Conservation (phyloP, 2,329 filamentous ascomycete genomes). For the Fusarium illudens region DNA sequence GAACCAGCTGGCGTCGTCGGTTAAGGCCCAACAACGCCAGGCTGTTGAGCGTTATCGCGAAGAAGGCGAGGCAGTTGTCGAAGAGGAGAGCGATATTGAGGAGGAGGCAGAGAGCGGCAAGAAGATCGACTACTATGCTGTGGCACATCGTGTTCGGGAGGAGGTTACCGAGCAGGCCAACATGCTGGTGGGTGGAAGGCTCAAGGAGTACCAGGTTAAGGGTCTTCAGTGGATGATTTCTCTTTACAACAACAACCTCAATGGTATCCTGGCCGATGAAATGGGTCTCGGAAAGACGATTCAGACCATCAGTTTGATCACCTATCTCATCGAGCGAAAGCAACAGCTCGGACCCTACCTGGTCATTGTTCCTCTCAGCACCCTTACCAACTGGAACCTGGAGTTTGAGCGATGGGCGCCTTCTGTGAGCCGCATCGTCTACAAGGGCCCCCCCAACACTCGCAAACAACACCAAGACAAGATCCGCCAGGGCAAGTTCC, state of each 20-base stretch:
- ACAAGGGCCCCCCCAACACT: constrained; percentile 91
- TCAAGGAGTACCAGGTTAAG: constrained; percentile 99
- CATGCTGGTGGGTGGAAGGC: constrained; percentile 87
- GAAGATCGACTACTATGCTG: constrained; percentile 98
- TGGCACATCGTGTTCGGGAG: constrained; percentile 95
- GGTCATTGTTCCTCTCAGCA: constrained; percentile 96
- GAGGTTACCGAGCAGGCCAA: constrained; percentile 83
- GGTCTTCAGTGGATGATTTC: constrained; percentile 99
- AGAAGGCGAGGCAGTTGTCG: constrained; percentile 59
- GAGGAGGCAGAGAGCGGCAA: constrained; percentile 74
- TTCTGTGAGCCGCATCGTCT: constrained; percentile 84
- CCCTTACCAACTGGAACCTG: constrained; percentile 96
- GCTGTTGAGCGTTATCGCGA: constrained; percentile 81
- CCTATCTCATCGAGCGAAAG: constrained; percentile 96
- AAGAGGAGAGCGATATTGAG: constrained; percentile 72
- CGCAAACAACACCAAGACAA: constrained; percentile 92
- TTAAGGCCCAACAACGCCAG: constrained; percentile 91
- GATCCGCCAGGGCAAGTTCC: constrained; percentile 94
- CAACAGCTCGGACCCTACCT: constrained; percentile 90
- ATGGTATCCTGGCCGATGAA: constrained; percentile 97
- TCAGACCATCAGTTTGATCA: constrained; percentile 97
- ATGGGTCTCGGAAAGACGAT: constrained; percentile 99
- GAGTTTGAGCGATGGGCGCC: constrained; percentile 99
- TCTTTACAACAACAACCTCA: constrained; percentile 99
- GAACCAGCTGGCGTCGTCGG: constrained; percentile 91